Evolutionary conservation across 805 yeast genomes (phyloP).

Genomic region (Pichia rugopelliculosa): DNA sequence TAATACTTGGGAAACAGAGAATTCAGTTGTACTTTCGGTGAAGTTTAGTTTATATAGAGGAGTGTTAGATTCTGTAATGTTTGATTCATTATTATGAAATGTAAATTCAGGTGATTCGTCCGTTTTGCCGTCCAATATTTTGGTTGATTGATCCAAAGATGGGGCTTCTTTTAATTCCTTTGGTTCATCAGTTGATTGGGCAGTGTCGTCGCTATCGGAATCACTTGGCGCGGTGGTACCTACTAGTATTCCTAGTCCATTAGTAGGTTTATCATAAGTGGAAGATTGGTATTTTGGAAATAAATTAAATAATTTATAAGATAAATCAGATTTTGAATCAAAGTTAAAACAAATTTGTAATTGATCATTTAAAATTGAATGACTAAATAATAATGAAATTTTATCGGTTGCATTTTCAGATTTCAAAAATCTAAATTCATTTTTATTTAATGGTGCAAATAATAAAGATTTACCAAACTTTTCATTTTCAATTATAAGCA

Average conservation of each 20-base stretch:
- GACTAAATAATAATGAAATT: constrained; percentile 15
- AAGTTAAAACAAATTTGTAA: constrained; percentile 12
- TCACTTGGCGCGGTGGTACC: not conserved
- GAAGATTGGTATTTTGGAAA: constrained; percentile 9
- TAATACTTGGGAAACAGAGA: not conserved
- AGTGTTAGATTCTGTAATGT: not conserved
- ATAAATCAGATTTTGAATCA: not conserved
- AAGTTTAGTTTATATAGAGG: not conserved
- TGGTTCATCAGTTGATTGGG: not conserved
- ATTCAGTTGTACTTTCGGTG: not conserved
- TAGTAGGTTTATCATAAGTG: not conserved
- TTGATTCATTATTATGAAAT: not conserved
- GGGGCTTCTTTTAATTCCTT: not conserved
- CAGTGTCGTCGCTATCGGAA: not conserved
- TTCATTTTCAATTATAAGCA: constrained; percentile 20
- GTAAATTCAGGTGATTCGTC: not conserved
- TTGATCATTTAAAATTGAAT: constrained; percentile 6
- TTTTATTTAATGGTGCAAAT: constrained; percentile 29
- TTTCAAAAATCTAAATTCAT: constrained; percentile 21
- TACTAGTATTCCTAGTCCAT: constrained; percentile 10
- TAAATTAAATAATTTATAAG: constrained; percentile 1
- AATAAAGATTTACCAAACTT: constrained; percentile 25
- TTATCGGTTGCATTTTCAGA: constrained; percentile 6
- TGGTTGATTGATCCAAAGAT: no score
- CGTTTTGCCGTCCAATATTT: no score